Evolutionary conservation across 2,329 filamentous ascomycete species (phyloP), one percentile per base, ranked within the genome.

Genomic region (Cercospora janseana): DNA sequence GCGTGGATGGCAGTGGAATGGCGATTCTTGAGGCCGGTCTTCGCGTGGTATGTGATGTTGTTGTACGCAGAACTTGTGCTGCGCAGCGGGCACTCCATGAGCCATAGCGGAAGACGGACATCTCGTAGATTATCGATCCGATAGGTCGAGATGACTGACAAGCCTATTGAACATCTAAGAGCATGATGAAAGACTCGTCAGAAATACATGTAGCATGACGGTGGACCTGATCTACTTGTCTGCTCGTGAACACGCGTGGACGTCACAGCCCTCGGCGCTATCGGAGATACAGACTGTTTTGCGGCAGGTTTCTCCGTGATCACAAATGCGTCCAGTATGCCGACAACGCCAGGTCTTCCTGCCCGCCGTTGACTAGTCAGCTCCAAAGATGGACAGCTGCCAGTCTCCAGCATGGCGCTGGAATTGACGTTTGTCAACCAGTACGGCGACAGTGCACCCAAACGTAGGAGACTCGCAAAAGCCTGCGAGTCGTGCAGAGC

Each of bases 391-490:
- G 12, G n/a, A 26, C 35, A 23, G 26, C 35, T 16, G 24, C 44
- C 21, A 28, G 35, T 38, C 7, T 12, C 24, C 44, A 47, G 44
- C 32, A 53, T 51, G 46, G 50, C 53, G 46, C 61, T 65, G 59
- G 64, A 66, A 51, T 53, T 66, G 35, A 67, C 64, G 0, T 67
- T 66, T 43, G 65, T 67, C 8, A 60, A 65, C 41, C 65, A 67
- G 26, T 66, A 65, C 46, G 63, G 60, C 16, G 62, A 66, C 20
- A 55, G 21, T 32, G 54, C 59, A 8, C 64, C 63, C 12, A 67
- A 66, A 47, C 58, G 64, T 6, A 60, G 62, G 34, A 57, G 65
- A 16, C 56, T 66, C 4, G 65, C 64, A 3, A 66, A 66, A 48
- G 65, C 65, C 3, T 67, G 65, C 51, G 63, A 65, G 15, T 51